Conservation (phyloP, 2,329 filamentous ascomycete species). For the Coleophoma cylindrospora region DNA sequence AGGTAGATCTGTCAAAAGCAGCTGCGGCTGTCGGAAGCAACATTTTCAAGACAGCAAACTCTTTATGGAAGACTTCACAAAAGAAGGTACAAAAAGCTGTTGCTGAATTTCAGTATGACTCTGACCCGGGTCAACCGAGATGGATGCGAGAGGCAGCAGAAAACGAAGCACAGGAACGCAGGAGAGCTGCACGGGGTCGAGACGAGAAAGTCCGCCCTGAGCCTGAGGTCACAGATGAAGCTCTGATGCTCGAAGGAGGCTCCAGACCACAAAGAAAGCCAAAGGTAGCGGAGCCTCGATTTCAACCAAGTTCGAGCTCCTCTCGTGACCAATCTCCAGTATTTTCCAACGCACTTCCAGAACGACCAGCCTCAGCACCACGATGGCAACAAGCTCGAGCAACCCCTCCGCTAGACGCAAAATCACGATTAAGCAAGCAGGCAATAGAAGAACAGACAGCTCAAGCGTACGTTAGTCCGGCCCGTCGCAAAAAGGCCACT, state of each 20-base stretch:
- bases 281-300: conserved; percentile 18
- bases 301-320: conserved; percentile 14
- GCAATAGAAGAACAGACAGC: conserved; percentile 74
- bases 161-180: conserved; percentile 30
- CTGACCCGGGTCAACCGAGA: conserved; percentile 75
- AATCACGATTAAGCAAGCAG: conserved; percentile 64
- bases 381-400: conserved; percentile 52
- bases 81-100: conserved; percentile 92
- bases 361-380: conserved; percentile 41
- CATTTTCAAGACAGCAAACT: conserved; percentile 90
- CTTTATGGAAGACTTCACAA: conserved; percentile 88
- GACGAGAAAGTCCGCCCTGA: conserved; percentile 12
- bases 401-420: conserved; percentile 40
- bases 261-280: conserved; percentile 39
- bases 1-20: conserved; percentile 73
- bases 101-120: conserved; percentile 73
- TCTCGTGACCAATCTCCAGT: conserved; percentile 46
- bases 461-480: conserved; percentile 83
- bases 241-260: conserved; percentile 71
- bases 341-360: conserved; percentile 35
- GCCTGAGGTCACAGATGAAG: conserved; percentile 60
- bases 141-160: conserved; percentile 79
- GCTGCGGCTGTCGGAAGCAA: conserved; percentile 79
- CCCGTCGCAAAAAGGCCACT: conserved; percentile 67
- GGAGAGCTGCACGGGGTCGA: conserved; percentile 22